Base-by-base conservation (phyloP, 768 basidiomycete genomes). In the Podaxis sp. region DNA sequence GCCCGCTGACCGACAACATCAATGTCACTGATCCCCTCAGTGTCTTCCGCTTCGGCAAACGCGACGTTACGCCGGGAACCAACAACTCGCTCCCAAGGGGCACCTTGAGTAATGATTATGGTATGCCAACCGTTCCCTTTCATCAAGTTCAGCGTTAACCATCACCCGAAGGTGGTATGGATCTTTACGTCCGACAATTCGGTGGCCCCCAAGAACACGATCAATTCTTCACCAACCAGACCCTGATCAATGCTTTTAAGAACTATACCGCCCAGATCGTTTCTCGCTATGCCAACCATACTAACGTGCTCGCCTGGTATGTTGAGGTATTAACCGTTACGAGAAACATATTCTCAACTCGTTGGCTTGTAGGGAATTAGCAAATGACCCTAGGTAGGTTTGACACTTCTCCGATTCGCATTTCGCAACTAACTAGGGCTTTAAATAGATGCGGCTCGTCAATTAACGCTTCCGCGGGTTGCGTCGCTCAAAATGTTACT, bases 91-190 rank as follows among this genome's bases (percentile, higher is more conserved):
- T 78, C 13, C 82, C 84, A 12, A 77, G 84, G 26, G 85, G 85
- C 63, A 78, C 76, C 56, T 68, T 89, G 50, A 87, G 85, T 57
- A 88, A 87, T 65, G 83, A 87, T 66, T 89, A 83, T 58, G 88
- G 88, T 82, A 41, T 55, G 76, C 63, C 30, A 26, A 33, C 37
- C 52, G 12, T 15, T 3, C 50, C n/a, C 30, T 8, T 51, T 48
- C 63, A 30, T 66, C 64, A 66, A 53, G 7, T 40, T 58, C 30
- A 20, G 59, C 56, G 37, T 55, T 58, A n/a, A 56, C 22, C 11
- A 30, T 24, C 56, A 1, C 50, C 26, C 20, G 63, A 58, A 87
- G 86, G 86, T 53, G 87, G 87, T 37, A 87, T 87, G 85, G 88
- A 89, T 70, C 70, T 78, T 13, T 89, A 89, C 69, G 83, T 89